Percentiles rank a stretch among this genome's conserved stretches.
Evolutionary conservation across 2,329 filamentous ascomycete genomes (phyloP).

Genomic region (Fusarium sp.): DNA sequence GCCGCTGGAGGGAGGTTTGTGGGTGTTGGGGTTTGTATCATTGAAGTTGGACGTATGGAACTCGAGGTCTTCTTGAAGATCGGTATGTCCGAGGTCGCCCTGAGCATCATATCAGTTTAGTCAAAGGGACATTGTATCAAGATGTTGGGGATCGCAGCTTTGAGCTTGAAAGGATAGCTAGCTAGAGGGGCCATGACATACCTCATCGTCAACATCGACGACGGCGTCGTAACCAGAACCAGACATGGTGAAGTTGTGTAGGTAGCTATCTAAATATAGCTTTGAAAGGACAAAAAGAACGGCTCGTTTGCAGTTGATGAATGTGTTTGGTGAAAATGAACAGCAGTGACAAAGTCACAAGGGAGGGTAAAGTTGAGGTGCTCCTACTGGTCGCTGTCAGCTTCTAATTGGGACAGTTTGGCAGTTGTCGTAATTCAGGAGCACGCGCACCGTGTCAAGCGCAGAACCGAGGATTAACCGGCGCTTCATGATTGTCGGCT

Average conservation of each 20-base stretch:
- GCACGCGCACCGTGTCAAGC: conserved; percentile 32
- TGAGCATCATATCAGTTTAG: conserved; percentile 49
- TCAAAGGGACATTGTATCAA: background rate
- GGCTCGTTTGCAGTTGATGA: background rate
- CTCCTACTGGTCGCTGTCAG: conserved; percentile 23
- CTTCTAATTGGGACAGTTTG: conserved; percentile 41
- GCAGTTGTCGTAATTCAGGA: conserved; percentile 47
- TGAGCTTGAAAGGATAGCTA: conserved; percentile 9
- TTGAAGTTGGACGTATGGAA: conserved; percentile 94
- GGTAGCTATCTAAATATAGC: background rate
- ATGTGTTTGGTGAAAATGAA: conserved; percentile 7
- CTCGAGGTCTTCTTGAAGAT: conserved; percentile 98
- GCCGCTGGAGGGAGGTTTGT: conserved; percentile 54
- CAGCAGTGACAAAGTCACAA: conserved; percentile 1
- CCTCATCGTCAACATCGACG: conserved; percentile 96
- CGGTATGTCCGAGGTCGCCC: conserved; percentile 97
- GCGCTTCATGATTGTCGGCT: background rate
- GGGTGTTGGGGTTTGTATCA: conserved; percentile 59
- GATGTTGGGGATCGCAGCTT: background rate
- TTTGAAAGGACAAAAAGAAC: background rate
- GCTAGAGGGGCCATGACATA: conserved; percentile 48
- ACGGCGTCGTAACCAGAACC: conserved; percentile 96
- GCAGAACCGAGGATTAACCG: conserved; percentile 37
- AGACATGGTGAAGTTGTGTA: conserved; percentile 63
- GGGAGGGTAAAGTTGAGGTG: conserved; percentile 20